Evolutionary conservation across 2,329 filamentous ascomycete genomes (phyloP).

Genomic region (Venturia effusa): DNA sequence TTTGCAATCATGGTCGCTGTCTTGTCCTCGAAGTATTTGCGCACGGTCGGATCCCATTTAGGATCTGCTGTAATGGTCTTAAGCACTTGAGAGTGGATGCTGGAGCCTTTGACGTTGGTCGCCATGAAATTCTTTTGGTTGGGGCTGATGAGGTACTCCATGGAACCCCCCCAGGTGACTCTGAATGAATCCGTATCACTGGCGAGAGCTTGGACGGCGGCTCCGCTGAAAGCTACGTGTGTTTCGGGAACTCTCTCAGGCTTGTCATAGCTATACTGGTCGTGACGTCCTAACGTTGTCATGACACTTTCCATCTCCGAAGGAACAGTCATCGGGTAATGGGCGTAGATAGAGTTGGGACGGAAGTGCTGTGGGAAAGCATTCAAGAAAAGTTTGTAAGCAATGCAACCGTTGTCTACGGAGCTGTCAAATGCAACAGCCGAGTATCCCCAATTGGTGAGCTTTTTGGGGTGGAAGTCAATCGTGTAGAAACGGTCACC

Average conservation of each 20-base stretch:
- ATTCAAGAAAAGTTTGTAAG: constrained; percentile 73
- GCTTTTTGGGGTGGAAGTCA: constrained; percentile 58
- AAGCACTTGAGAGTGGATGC: background rate
- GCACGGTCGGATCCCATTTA: constrained; percentile 52
- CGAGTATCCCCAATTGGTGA: constrained; percentile 78
- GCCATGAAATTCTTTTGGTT: constrained; percentile 44
- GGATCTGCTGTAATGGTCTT: constrained; percentile 30
- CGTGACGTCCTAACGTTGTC: constrained; percentile 52
- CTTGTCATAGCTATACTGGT: constrained; percentile 58
- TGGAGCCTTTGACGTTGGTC: background rate
- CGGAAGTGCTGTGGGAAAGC: constrained; percentile 75
- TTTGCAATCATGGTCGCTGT: constrained; percentile 50
- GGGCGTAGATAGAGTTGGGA: constrained; percentile 67
- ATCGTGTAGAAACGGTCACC: constrained; percentile 69
- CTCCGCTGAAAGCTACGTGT: constrained; percentile 50
- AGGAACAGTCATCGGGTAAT: constrained; percentile 63
- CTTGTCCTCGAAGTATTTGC: constrained; percentile 55
- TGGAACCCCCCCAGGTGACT: constrained; percentile 51
- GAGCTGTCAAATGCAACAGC: constrained; percentile 62
- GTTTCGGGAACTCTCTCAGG: constrained; percentile 42
- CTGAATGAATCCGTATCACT: constrained; percentile 51
- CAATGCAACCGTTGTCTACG: constrained; percentile 70
- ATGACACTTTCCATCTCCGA: constrained; percentile 62
- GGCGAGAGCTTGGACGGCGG: constrained; percentile 51
- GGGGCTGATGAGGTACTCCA: constrained; percentile 52